Percentiles rank a stretch among this genome's conserved stretches.
These are phyloP conservation scores for Fusarium tricinctum DNA, from an alignment of 2,329 filamentous ascomycete genomes.

Conservation along the genomic window DNA sequence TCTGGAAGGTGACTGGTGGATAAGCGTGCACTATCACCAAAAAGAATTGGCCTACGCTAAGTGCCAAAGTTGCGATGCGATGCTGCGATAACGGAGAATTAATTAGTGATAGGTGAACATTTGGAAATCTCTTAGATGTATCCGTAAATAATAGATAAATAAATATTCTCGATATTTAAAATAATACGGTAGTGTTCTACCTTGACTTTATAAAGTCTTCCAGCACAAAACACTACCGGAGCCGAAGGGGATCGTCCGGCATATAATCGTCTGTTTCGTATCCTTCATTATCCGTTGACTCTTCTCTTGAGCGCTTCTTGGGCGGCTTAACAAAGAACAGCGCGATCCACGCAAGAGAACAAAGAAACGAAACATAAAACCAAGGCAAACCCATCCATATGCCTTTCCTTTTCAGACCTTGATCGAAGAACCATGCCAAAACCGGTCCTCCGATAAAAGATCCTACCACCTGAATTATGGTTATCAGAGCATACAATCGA, in stretches of 20 bases:
- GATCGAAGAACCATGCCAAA: conserved; percentile 57
- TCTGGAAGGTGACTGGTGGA: conserved; percentile 41
- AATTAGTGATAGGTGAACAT: background rate
- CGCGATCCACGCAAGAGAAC: conserved; percentile 48
- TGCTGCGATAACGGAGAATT: too few relatives aligned
- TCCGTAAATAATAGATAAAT: background rate
- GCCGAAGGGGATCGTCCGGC: conserved; percentile 45
- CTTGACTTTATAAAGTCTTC: background rate
- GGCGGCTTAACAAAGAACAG: conserved; percentile 55
- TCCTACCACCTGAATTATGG: conserved; percentile 57
- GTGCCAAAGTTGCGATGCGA: background rate
- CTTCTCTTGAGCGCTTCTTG: conserved; percentile 39
- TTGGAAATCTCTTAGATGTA: conserved; percentile 17
- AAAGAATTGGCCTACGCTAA: background rate
- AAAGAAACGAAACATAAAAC: conserved; percentile 56
- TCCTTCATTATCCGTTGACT: conserved; percentile 28
- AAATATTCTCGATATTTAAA: background rate
- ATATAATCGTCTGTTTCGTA: conserved; percentile 43
- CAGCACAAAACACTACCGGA: conserved; percentile 32
- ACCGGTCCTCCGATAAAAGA: conserved; percentile 59
- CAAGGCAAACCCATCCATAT: conserved; percentile 58
- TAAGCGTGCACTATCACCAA: conserved; percentile 1
- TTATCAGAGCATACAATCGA: conserved; percentile 58
- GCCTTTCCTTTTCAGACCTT: conserved; percentile 55
- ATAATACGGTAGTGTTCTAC: too few relatives aligned